These are phyloP conservation scores for Petunia axillaris DNA, from an alignment of 257 asterid genomes.

Conservation along the genomic window DNA sequence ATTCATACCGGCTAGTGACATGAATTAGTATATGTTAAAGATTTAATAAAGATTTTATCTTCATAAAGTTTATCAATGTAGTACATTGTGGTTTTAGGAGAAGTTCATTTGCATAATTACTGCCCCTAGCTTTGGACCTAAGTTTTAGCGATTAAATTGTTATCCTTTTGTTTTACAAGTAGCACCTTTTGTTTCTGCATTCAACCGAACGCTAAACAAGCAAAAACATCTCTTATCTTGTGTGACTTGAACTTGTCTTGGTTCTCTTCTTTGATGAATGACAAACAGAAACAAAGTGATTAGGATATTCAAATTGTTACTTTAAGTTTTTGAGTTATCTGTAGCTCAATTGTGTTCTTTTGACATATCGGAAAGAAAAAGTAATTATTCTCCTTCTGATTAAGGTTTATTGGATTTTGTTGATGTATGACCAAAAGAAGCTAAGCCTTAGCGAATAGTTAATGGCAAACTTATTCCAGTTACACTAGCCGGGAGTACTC, in stretches of 20 bases:
- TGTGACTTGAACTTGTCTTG: slow-evolving; percentile 7
- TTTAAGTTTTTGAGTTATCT: neutral
- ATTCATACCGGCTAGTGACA: too few species aligned
- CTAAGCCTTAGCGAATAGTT: neutral
- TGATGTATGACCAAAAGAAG: neutral
- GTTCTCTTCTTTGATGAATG: neutral
- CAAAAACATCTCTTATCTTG: neutral
- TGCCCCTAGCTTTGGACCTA: neutral
- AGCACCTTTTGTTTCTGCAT: neutral
- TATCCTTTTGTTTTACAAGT: neutral
- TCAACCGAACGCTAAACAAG: neutral
- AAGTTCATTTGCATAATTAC: neutral
- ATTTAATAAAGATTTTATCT: too few species aligned
- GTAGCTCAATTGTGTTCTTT: neutral
- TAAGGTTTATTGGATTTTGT: neutral
- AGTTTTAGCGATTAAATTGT: neutral
- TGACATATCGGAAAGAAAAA: neutral
- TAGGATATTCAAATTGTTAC: slow-evolving; percentile 7
- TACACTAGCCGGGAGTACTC: neutral
- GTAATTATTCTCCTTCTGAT: neutral
- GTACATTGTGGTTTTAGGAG: neutral
- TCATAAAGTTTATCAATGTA: neutral
- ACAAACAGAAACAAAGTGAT: neutral
- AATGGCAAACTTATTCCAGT: neutral
- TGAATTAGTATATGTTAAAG: too few species aligned